Base-by-base conservation (phyloP, 1,139 yeast species). In the Candida sanyaensis region DNA sequence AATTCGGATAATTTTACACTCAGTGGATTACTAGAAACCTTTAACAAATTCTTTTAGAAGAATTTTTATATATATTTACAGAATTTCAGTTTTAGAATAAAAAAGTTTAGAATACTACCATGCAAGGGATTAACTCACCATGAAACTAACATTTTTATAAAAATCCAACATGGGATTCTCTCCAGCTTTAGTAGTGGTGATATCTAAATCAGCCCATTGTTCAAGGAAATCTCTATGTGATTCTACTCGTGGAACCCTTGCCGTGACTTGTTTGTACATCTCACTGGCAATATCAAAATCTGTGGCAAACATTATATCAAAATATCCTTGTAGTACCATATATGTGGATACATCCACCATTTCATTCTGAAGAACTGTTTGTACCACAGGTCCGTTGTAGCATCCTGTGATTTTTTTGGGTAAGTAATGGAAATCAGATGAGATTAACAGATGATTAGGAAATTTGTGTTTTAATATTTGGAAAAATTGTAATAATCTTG, bases 81-180 rank as follows among this genome's bases (percentile, higher is more conserved):
- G 28, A 8, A 26, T 26, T 26, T 6, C 28, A 26, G 4, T 26
- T 26, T 6, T 6, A 26, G 6, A 26, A 26, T 6, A 26, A 26
- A 26, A 26, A 26, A 26, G 9, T 26, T 26, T 8, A 6, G 28
- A 6, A 8, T 26, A 26, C 28, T 2, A 26, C 21, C 21, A 17
- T 2, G 21, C 6, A 26, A 6, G 28, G 2, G 27, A 2, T 46
- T 39, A 55, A 44, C 56, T 54, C 23, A 51, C 47, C 77, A 88
- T 73, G 58, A 88, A 88, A 31, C 89, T 84, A 5, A 90, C 96
- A 61, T 89, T 89, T 42, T 78, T 74, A 63, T 89, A 89, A 53
- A 88, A 81, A 48, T 86, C 87, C 51, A 89, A 64, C 92, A 89
- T 83, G n/a, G 96, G 96, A 57, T 88, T 88, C 56, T 88, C 96